Evolutionary conservation across 148 eudicot species (phyloP).

Genomic region (Chenopodium berlandieri): DNA sequence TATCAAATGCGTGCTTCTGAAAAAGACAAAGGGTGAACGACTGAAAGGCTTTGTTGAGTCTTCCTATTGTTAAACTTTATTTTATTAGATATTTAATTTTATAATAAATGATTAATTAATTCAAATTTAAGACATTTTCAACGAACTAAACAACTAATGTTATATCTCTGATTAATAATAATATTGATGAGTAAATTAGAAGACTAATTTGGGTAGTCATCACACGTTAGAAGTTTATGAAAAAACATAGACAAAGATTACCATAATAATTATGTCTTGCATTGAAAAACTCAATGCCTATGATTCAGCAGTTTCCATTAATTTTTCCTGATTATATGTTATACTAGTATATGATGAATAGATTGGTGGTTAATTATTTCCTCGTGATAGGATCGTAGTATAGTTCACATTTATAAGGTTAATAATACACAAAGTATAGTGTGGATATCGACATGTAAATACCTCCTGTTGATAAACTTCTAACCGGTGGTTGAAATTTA

Average conservation of each 20-base stretch:
- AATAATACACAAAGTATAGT: too few species aligned
- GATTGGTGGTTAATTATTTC: too few species aligned
- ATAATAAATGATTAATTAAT: too few species aligned
- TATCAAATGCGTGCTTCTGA: slow-evolving; percentile 15
- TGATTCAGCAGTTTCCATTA: too few species aligned
- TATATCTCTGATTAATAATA: neutral
- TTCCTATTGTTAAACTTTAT: neutral
- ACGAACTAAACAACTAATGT: neutral
- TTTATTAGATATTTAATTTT: neutral
- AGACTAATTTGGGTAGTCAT: neutral
- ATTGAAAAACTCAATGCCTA: neutral
- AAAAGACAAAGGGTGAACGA: slow-evolving; percentile 20
- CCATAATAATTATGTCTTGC: neutral
- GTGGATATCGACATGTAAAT: too few species aligned
- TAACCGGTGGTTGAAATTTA: too few species aligned
- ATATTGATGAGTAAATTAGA: neutral
- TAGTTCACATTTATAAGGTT: too few species aligned
- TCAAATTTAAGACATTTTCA: neutral
- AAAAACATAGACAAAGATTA: slow-evolving; percentile 13
- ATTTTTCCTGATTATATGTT: neutral
- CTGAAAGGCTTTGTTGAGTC: slow-evolving; percentile 12
- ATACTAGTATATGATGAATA: neutral
- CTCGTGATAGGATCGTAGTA: too few species aligned
- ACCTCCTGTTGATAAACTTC: too few species aligned
- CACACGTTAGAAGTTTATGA: neutral